Percentiles rank a stretch among this genome's conserved stretches.
Conservation (phyloP, 495 filamentous ascomycete genomes). For the Neurospora sp. region DNA sequence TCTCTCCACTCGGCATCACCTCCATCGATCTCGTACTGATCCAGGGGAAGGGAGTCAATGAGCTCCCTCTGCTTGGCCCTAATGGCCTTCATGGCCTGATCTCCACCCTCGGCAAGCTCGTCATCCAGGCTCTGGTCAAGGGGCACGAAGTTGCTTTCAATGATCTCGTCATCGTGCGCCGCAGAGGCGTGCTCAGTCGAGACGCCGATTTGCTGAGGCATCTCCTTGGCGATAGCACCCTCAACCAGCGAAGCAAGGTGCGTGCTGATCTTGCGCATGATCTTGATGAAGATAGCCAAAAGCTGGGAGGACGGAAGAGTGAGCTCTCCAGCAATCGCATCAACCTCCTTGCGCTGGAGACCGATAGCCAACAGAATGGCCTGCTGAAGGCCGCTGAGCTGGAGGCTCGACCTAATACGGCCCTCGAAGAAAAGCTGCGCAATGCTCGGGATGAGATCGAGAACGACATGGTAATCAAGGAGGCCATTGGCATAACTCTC, state of each 20-base stretch:
- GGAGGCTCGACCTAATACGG: constrained; percentile 53
- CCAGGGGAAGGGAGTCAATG: constrained; percentile 80
- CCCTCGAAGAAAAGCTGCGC: constrained; percentile 76
- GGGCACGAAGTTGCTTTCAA: constrained; percentile 54
- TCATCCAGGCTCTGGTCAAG: constrained; percentile 68
- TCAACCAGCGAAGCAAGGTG: constrained; percentile 68
- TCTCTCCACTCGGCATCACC: constrained; percentile 66
- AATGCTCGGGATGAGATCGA: constrained; percentile 81
- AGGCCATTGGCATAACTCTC: constrained; percentile 95
- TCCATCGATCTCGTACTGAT: constrained; percentile 75
- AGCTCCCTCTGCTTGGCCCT: constrained; percentile 67
- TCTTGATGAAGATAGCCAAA: constrained; percentile 93
- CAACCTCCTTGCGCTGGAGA: constrained; percentile 76
- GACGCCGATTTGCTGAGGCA: constrained; percentile 54
- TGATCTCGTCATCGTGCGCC: constrained; percentile 49
- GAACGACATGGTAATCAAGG: constrained; percentile 93
- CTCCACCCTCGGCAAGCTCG: constrained; percentile 74
- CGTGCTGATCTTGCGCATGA: constrained; percentile 73
- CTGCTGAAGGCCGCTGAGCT: constrained; percentile 66
- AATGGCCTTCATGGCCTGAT: constrained; percentile 60
- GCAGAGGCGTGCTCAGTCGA: constrained; percentile 42
- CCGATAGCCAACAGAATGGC: constrained; percentile 84
- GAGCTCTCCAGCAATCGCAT: constrained; percentile 72
- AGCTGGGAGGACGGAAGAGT: constrained; percentile 65
- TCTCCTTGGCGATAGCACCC: constrained; percentile 56